Conservation (phyloP, 177 flowering plant species). For the Vitis hybrid region DNA sequence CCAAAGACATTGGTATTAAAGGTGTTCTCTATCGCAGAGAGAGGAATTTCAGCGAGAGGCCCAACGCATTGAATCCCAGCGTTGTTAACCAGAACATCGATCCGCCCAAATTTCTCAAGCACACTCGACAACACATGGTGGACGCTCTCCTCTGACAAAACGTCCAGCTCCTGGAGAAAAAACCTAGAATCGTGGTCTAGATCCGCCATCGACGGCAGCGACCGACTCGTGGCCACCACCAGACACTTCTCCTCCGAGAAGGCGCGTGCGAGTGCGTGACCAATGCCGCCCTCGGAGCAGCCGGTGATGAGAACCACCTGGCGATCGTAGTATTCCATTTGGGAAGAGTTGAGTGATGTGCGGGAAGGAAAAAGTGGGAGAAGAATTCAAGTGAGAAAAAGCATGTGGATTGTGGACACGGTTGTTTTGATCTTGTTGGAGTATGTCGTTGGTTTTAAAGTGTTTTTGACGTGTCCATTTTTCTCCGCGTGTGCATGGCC, state of each 20-base stretch:
- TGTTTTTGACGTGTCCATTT: too few species aligned
- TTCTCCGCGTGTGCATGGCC: too few species aligned
- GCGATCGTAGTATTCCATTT: conserved; percentile 18
- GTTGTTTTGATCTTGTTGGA: too few species aligned
- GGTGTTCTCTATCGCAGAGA: conserved; percentile 52
- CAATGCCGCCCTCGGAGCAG: conserved; percentile 82
- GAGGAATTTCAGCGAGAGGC: conserved; percentile 88
- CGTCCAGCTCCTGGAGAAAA: conserved; percentile 68
- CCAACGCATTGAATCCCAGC: conserved; percentile 89
- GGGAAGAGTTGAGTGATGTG: neutral
- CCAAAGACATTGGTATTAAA: conserved; percentile 87
- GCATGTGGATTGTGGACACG: too few species aligned
- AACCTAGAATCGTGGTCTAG: conserved; percentile 50
- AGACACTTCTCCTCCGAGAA: conserved; percentile 64
- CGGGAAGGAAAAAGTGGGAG: neutral
- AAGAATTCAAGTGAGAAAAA: neutral
- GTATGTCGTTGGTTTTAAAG: too few species aligned
- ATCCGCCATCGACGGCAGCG: conserved; percentile 55
- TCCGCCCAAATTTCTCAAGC: conserved; percentile 59
- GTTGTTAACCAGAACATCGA: conserved; percentile 85
- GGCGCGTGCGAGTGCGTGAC: conserved; percentile 70
- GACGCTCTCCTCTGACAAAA: conserved; percentile 70
- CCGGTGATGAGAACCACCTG: conserved; percentile 84
- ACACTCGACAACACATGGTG: conserved; percentile 38
- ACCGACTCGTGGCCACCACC: conserved; percentile 83